phyloP scores from a whole-genome alignment of 192 early-diverging fungal genomes.

The Backusella mclennaniae region DNA sequence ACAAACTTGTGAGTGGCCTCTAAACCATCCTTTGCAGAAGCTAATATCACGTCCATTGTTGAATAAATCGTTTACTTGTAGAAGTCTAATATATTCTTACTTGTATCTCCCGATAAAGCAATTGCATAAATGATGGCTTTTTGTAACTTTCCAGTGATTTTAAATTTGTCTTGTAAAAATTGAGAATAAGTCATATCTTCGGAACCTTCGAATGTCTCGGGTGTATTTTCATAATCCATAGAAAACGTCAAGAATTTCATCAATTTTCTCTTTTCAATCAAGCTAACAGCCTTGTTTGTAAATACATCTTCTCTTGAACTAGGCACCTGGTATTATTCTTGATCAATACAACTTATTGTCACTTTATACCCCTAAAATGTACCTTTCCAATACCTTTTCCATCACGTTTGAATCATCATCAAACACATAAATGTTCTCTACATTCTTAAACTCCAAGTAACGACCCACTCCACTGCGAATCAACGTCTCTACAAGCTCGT shows the following conservation, averaged over 20 bases:
- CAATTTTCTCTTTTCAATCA: constrained; percentile 87
- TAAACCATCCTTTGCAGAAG: constrained; percentile 65
- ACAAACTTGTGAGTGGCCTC: constrained; percentile 64
- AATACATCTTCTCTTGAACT: constrained; percentile 93
- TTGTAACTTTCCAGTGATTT: constrained; percentile 59
- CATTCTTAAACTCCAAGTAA: constrained; percentile 86
- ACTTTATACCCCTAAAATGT: neutral
- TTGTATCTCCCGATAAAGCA: constrained; percentile 41
- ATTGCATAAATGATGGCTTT: constrained; percentile 66
- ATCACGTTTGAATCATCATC: constrained; percentile 29
- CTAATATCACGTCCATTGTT: constrained; percentile 9
- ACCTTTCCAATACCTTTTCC: constrained; percentile 42
- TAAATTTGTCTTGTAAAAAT: constrained; percentile 56
- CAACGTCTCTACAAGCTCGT: constrained; percentile 70
- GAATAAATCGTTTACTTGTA: neutral
- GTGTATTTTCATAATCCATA: constrained; percentile 45
- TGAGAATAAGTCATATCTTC: constrained; percentile 36
- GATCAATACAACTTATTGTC: constrained; percentile 22
- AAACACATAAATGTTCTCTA: constrained; percentile 69
- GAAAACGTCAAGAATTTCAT: constrained; percentile 85
- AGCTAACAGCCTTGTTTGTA: constrained; percentile 63
- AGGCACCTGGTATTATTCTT: constrained; percentile 57
- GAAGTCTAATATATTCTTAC: neutral
- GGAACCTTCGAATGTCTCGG: constrained; percentile 32
- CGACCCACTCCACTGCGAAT: constrained; percentile 75